phyloP scores from a whole-genome alignment of 2,329 filamentous ascomycete genomes.

The Sporothrix curviconia region DNA sequence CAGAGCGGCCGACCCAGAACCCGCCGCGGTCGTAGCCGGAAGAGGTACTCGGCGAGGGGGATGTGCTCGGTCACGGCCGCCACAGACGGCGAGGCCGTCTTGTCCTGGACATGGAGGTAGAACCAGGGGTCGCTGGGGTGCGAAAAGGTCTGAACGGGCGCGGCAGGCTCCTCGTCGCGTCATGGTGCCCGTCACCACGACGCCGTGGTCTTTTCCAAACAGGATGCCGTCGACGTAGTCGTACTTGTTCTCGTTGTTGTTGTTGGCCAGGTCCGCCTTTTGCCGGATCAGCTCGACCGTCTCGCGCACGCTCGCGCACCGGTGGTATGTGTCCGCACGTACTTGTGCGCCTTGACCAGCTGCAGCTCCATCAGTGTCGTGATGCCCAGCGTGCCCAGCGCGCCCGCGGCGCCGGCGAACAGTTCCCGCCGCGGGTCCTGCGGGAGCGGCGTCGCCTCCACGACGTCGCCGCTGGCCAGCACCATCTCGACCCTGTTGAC shows the following conservation, averaged over 20 bases:
- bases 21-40: conserved; percentile 69
- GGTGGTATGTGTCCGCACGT: conserved; percentile 58
- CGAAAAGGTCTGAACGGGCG: conserved; percentile 46
- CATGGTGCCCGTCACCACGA: conserved; percentile 59
- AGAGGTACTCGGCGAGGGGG: conserved; percentile 65
- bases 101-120: conserved; percentile 60
- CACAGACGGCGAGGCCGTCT: conserved; percentile 23
- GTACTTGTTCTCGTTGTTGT: not conserved
- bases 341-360: conserved; percentile 53
- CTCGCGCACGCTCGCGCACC: conserved; percentile 40
- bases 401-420: conserved; percentile 59
- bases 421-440: conserved; percentile 44
- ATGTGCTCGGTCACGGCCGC: conserved; percentile 45
- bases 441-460: conserved; percentile 35
- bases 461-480: conserved; percentile 58
- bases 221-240: conserved; percentile 72
- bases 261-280: conserved; percentile 21
- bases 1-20: conserved; percentile 64
- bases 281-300: conserved; percentile 40
- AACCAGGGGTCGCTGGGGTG: conserved; percentile 65
- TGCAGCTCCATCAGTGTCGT: conserved; percentile 61
- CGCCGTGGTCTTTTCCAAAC: conserved; percentile 54
- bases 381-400: conserved; percentile 61
- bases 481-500: conserved; percentile 62
- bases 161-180: conserved; percentile 42